phyloP scores from a whole-genome alignment of 305 asterid species.

The Petunia hybrid region DNA sequence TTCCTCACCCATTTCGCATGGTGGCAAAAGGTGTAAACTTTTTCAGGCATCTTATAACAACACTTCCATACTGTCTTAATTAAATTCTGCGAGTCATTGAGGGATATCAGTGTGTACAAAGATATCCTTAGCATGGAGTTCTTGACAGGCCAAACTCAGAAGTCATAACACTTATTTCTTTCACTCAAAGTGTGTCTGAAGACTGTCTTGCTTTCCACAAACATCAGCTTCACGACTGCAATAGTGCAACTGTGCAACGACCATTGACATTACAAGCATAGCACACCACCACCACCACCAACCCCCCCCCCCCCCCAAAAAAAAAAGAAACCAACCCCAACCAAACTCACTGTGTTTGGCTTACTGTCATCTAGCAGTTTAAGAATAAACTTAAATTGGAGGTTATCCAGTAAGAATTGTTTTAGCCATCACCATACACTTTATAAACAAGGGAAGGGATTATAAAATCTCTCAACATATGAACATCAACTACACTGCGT shows the following conservation, averaged over 20 bases:
- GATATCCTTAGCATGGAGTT: background rate
- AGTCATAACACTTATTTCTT: conserved; percentile 1
- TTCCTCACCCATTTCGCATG: background rate
- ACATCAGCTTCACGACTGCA: background rate
- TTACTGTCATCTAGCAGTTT: background rate
- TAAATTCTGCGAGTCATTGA: background rate
- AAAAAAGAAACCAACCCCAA: too few relatives aligned
- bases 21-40: background rate
- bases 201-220: background rate
- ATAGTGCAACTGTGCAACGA: background rate
- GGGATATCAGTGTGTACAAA: conserved; percentile 3
- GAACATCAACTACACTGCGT: background rate
- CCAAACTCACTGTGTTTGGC: background rate
- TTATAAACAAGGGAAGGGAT: background rate
- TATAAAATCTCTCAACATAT: background rate
- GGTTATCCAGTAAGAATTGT: background rate
- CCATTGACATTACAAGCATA: too few relatives aligned
- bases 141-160: background rate
- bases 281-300: too few relatives aligned
- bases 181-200: background rate
- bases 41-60: background rate
- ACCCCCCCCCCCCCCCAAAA: too few relatives aligned
- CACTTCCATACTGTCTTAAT: background rate
- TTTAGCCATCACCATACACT: background rate
- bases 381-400: background rate